Evolutionary conservation across 2,329 filamentous ascomycete species (phyloP), one percentile per base, ranked within the genome.

Genomic region (Microascus cirrosus): DNA sequence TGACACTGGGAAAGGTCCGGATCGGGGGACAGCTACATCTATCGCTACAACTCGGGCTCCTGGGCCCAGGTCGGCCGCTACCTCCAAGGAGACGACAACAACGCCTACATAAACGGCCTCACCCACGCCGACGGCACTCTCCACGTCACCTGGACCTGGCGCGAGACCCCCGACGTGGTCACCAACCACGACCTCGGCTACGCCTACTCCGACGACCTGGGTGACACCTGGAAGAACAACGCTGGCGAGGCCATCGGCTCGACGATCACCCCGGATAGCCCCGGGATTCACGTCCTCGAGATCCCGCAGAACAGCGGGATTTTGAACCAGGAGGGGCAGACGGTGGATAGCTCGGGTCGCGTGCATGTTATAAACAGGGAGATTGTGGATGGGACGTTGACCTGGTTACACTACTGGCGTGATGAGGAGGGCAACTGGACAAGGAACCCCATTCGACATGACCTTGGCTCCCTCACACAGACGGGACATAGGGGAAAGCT

Each of bases 311-410:
- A 59, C 53, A 60, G 59, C 58, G 60, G 60, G 8, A 60, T 63
- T 53, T 58, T 64, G n/a, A 64, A 64, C 58, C 62, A 64, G 55
- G 62, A 64, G 55, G 60, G 59, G 8, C 62, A 64, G 58, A 55
- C 61, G 24, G 54, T 64, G 15, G 53, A 58, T 4, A 13, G 34
- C 13, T 25, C 20, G 1, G 62, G 62, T 8, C 55, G 60, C 13
- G 61, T 63, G 28, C 62, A 62, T 45, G 57, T 61, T 8, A 24
- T 64, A 2, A 63, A 63, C 59, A 57, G 62, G 25, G 59, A 62
- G 25, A 60, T 56, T 18, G 35, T 58, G n/a, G 35, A 56, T 2
- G 62, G 60, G 10, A 13, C 54, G 15, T 59, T 60, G 22, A 56
- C 60, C 1, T 64, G 62, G 58, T 50, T 61, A 52, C 60, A 62